These are phyloP conservation scores for Penicillium sp. DNA, from an alignment of 2,329 filamentous ascomycete genomes.

Conservation along the genomic window DNA sequence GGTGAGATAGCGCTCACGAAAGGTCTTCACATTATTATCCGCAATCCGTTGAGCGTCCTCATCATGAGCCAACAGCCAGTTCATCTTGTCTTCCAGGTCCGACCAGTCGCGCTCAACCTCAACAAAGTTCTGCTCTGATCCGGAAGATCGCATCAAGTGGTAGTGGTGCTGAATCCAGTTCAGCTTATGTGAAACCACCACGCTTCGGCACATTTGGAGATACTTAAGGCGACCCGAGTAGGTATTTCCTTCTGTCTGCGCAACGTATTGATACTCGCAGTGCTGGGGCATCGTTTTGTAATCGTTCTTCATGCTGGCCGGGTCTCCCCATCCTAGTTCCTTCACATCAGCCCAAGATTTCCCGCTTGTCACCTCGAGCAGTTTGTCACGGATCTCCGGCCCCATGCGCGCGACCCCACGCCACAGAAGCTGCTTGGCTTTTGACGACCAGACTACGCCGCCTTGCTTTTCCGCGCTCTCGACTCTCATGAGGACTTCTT, in stretches of 20 bases:
- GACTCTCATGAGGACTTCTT: constrained; percentile 25
- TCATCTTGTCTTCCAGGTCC: constrained; percentile 46
- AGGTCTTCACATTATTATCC: constrained; percentile 42
- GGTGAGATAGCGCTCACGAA: constrained; percentile 50
- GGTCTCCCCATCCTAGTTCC: constrained; percentile 31
- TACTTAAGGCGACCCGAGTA: constrained; percentile 52
- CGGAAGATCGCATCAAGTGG: constrained; percentile 40
- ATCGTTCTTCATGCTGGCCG: constrained; percentile 33
- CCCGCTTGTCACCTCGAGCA: constrained; percentile 32
- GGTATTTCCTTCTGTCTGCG: constrained; percentile 49
- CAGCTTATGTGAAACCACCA: constrained; percentile 46
- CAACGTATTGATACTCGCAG: constrained; percentile 50
- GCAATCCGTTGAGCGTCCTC: constrained; percentile 46
- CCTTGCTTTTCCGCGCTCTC: constrained; percentile 12
- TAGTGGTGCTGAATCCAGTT: constrained; percentile 47
- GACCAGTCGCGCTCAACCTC: constrained; percentile 52
- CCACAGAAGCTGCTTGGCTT: constrained; percentile 44
- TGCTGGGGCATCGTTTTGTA: constrained; percentile 48
- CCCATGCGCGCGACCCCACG: constrained; percentile 40
- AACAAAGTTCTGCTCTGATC: constrained; percentile 47
- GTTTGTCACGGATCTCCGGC: constrained; percentile 31
- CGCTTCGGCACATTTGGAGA: constrained; percentile 47
- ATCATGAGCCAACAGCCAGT: constrained; percentile 38
- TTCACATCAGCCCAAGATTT: constrained; percentile 45
- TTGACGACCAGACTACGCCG: constrained; percentile 25